A percentile compares a stretch with the other conserved stretches of the same genome.
Evolutionary conservation across 371 early-diverging fungal species (phyloP).

Genomic region (Mucor circinelloides): DNA sequence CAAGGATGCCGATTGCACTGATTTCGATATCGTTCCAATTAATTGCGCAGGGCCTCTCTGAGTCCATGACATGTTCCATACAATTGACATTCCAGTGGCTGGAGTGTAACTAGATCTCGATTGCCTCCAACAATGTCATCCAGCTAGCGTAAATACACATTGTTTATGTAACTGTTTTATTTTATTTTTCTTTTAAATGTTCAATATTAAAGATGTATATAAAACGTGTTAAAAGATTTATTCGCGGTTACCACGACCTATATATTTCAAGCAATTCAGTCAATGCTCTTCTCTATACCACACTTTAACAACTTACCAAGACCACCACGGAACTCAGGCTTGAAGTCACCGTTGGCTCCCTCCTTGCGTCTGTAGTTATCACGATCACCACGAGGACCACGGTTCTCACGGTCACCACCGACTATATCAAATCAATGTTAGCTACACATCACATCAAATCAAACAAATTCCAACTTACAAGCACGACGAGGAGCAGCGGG

Average conservation of each 20-base stretch:
- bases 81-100: background rate
- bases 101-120: background rate
- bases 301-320: constrained; percentile 48
- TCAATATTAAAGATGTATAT: background rate
- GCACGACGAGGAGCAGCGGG: constrained; percentile 63
- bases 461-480: constrained; percentile 36
- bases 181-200: constrained; percentile 3
- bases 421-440: constrained; percentile 3
- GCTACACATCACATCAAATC: background rate
- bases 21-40: background rate
- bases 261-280: background rate
- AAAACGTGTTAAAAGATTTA: constrained; percentile 22
- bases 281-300: background rate
- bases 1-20: no score
- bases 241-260: constrained; percentile 47
- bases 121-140: background rate
- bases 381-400: constrained; percentile 70
- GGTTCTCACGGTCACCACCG: constrained; percentile 54
- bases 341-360: constrained; percentile 87
- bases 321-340: constrained; percentile 91
- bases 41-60: background rate
- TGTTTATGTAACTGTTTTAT: background rate
- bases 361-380: constrained; percentile 92
- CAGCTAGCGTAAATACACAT: background rate
- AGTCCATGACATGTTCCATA: background rate